A percentile compares a stretch with the other conserved stretches of the same genome.
phyloP scores from a whole-genome alignment of 192 early-diverging fungal genomes.

The Coemansia sp. region DNA sequence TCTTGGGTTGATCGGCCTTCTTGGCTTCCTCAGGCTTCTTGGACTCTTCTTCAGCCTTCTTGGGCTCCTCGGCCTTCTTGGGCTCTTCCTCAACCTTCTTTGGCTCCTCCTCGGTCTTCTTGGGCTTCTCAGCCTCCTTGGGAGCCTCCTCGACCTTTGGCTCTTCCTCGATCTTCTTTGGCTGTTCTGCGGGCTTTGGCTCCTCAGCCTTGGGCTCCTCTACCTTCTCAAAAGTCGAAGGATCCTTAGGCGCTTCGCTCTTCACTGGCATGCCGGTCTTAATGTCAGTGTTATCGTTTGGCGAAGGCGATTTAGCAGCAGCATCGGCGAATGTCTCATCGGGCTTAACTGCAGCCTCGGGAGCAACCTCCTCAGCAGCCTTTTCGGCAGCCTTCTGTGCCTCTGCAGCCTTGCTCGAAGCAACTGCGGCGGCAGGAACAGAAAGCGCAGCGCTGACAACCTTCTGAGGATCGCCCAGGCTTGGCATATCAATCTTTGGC shows the following conservation, averaged over 20 bases:
- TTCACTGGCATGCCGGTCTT: neutral
- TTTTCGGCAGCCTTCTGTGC: neutral
- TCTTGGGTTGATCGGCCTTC: slow-evolving; percentile 12
- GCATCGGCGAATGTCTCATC: slow-evolving; percentile 6
- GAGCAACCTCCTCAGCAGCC: slow-evolving; percentile 6
- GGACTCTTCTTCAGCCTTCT: slow-evolving; percentile 4
- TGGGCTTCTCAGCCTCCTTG: slow-evolving; percentile 8
- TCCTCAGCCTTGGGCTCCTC: slow-evolving; percentile 5
- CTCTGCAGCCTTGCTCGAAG: neutral
- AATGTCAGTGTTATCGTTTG: neutral
- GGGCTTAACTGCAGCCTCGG: slow-evolving; percentile 4
- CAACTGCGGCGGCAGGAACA: neutral
- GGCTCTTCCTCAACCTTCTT: slow-evolving; percentile 4
- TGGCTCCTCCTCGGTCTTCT: slow-evolving; percentile 6
- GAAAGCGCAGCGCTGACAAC: slow-evolving; percentile 1
- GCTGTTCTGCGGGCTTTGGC: neutral
- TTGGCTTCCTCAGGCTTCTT: slow-evolving; percentile 11
- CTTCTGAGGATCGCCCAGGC: slow-evolving; percentile 7
- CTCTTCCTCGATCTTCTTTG: slow-evolving; percentile 1
- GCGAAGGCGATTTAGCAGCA: slow-evolving; percentile 1
- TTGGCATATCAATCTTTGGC: slow-evolving; percentile 7
- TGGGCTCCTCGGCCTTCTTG: slow-evolving; percentile 3
- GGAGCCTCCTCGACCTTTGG: slow-evolving; percentile 1
- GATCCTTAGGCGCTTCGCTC: neutral
- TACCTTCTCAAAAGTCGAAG: neutral